Base-by-base conservation (phyloP, 345 rosid genomes). In the Iberis pinnata region DNA sequence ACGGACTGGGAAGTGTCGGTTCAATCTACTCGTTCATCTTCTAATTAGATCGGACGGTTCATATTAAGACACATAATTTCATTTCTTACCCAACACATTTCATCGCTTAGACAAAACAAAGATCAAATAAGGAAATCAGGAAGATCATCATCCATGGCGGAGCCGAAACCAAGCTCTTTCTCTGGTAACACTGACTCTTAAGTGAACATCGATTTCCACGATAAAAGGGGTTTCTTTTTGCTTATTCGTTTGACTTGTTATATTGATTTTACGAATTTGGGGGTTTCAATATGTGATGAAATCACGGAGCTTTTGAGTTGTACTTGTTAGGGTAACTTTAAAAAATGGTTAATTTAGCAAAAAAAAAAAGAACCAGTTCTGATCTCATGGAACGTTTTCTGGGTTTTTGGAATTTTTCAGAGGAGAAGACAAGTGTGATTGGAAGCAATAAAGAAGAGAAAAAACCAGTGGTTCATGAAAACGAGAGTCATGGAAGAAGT, bases 401-500 rank as follows among this genome's bases (percentile, higher is more conserved):
- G 35, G 12, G 10, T 8, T 18, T 41, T 9, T 40, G 6, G 7
- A 0, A n/a, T 41, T n/a, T 13, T 42, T 1, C 55, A 67, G 65
- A 60, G 52, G 75, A 36, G 55, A 64, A 73, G 17, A 69, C 64
- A 18, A 77, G 52, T 61, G 50, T 80, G 24, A 18, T 57, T 25
- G 75, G 76, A 56, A 72, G 73, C 42, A 66, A 57, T 2, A 70
- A 73, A 38, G 80, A 73, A 57, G 75, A 77, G 75, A 56, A 53
- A 8, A 38, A 69, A 16, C 61, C 74, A 3, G 56, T 12, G 53
- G 12, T 55, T 43, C 75, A 75, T 57, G 63, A 68, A 39, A 69
- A 73, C 9, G 78, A 78, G 55, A 73, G 78, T 2, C 80, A 76
- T 53, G 80, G 80, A 52, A 76, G 17, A 47, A 78, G 78, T 58